Base-by-base conservation (phyloP, 2,329 filamentous ascomycete genomes). In the Hypoxylon sp. region DNA sequence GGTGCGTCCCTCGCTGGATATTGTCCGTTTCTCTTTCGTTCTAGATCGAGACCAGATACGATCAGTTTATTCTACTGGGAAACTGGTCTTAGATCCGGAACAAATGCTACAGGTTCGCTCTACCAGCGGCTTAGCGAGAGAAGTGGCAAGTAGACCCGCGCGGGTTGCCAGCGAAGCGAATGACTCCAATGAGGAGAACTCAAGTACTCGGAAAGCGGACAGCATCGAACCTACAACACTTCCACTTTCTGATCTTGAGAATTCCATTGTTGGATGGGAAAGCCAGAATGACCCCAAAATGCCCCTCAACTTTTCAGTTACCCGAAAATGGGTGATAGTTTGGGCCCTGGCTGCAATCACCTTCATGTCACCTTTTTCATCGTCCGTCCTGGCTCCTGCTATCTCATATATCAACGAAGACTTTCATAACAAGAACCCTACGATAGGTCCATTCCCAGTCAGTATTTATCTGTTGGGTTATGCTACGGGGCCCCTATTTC, bases 341-440 rank as follows among this genome's bases (percentile, higher is more conserved):
- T 77, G 83, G 53, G 83, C 88, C 17, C 83, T 91, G 20, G 85
- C 88, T 0, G 79, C 82, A 68, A 90, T 90, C 75, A 90, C 89
- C 7, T 86, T 91, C 70, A 86, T 91, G 74, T 90, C 89, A 0
- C 89, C 90, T 0, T 87, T 91, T 27, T 88, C 89, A 0, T 90
- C 89, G 6, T 89, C 89, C 1, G 90, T 91, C 60, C 78, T 87
- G 17, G 82, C 85, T 1, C 85, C 86, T 2, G 85, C 84, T 33
- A 84, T 86, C 59, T 64, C 67, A 1, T 76, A 79, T 35, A 77
- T 87, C 25, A 82, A 82, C 70, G 68, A 68, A 10, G 85, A 87
- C 30, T 86, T 88, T 60, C 70, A 81, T 46, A 82, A 82, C 44
- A 74, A 74, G 2, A 82, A 81, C 64, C 69, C 76, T 2, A 83